phyloP scores from a whole-genome alignment of 805 yeast species.

The Hanseniaspora valbyensis region DNA sequence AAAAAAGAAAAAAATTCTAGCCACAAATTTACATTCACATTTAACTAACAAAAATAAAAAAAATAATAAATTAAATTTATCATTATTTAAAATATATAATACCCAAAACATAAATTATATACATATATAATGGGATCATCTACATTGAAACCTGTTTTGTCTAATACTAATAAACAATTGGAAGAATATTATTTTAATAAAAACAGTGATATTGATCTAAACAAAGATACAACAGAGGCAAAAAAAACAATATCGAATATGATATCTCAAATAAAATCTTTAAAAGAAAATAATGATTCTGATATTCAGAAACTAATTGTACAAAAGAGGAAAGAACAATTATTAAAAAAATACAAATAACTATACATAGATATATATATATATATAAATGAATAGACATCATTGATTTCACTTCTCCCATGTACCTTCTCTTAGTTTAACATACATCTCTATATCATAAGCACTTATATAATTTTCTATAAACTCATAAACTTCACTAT shows the following conservation, averaged over 20 bases:
- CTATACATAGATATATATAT: not conserved
- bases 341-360: not conserved
- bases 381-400: not conserved
- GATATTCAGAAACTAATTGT: not conserved
- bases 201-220: not conserved
- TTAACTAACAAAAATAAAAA: no score
- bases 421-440: slow-evolving; percentile 4
- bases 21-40: no score
- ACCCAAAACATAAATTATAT: no score
- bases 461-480: slow-evolving; percentile 7
- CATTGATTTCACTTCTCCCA: slow-evolving; percentile 6
- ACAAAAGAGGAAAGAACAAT: not conserved
- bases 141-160: not conserved
- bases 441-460: slow-evolving; percentile 15
- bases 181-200: not conserved
- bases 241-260: not conserved
- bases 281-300: not conserved
- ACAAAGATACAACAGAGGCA: not conserved
- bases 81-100: no score
- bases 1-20: no score
- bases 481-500: slow-evolving; percentile 11
- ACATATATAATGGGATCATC: no score
- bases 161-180: not conserved
- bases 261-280: not conserved
- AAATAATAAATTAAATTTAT: no score